Conservation (phyloP, 768 basidiomycete species). For the Dioszegia crocea region DNA sequence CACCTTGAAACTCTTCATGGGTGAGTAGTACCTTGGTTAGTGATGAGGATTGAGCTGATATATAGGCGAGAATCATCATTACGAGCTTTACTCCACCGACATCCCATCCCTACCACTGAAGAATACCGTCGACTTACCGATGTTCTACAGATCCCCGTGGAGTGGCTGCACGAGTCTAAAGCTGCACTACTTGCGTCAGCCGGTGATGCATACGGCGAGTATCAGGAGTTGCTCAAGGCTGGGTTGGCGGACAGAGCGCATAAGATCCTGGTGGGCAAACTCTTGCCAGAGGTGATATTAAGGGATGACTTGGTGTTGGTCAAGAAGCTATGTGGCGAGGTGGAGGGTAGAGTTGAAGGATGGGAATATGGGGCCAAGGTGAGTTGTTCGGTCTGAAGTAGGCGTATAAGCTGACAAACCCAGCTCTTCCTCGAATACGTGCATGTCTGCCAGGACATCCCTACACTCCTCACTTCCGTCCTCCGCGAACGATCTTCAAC, state of each 20-base stretch:
- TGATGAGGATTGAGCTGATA: conserved; percentile 10
- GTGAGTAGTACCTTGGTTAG: conserved; percentile 56
- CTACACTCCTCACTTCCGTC: conserved; percentile 15
- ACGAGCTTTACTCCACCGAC: conserved; percentile 69
- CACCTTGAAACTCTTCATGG: conserved; percentile 76
- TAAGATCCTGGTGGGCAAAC: conserved; percentile 72
- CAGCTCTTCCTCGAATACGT: conserved; percentile 42
- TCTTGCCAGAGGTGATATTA: conserved; percentile 83
- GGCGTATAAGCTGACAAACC: conserved; percentile 10
- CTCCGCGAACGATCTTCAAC: conserved; percentile 1
- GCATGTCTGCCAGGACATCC: conserved; percentile 22
- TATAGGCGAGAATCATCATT: conserved; percentile 75
- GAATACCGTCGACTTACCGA: conserved; percentile 54
- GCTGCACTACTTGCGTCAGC: conserved; percentile 66
- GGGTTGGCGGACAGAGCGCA: conserved; percentile 71
- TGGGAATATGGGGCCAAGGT: conserved; percentile 87
- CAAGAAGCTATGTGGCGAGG: conserved; percentile 63
- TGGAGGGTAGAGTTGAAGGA: conserved; percentile 62
- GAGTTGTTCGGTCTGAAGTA: conserved; percentile 2
- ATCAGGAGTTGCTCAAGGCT: conserved; percentile 69
- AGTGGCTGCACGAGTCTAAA: conserved; percentile 87
- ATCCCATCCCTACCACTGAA: conserved; percentile 39
- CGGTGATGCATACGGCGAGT: conserved; percentile 67
- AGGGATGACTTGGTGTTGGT: conserved; percentile 64
- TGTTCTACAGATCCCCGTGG: conserved; percentile 71